Conservation (phyloP, 768 basidiomycete genomes). For the Kwoniella sp. region DNA sequence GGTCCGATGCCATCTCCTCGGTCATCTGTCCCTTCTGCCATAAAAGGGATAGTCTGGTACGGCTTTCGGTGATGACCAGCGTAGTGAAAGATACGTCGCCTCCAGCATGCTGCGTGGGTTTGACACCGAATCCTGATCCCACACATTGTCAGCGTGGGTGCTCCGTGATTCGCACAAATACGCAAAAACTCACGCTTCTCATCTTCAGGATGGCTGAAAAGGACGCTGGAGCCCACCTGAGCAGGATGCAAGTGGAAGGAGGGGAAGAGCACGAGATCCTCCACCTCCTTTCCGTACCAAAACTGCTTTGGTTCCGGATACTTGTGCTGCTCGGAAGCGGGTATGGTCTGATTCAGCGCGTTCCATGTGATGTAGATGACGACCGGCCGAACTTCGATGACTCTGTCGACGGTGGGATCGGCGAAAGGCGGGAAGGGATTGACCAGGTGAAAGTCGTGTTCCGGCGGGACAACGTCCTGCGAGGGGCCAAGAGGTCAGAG, state of each 20-base stretch:
- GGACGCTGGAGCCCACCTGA: slow-evolving; percentile 69
- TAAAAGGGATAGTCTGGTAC: slow-evolving; percentile 65
- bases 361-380: slow-evolving; percentile 80
- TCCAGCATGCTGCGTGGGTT: slow-evolving; percentile 62
- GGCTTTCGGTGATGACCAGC: slow-evolving; percentile 65
- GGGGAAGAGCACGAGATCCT: slow-evolving; percentile 62
- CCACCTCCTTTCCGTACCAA: slow-evolving; percentile 66
- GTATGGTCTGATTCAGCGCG: slow-evolving; percentile 81
- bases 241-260: slow-evolving; percentile 62
- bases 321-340: slow-evolving; percentile 56
- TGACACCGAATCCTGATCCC: slow-evolving; percentile 50
- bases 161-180: too few relatives aligned
- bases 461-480: slow-evolving; percentile 2
- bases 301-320: slow-evolving; percentile 67
- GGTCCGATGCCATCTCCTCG: slow-evolving; percentile 61
- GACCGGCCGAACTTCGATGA: slow-evolving; percentile 68
- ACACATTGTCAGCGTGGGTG: background rate
- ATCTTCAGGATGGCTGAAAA: slow-evolving; percentile 55
- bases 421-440: slow-evolving; percentile 9
- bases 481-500: background rate
- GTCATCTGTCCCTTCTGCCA: slow-evolving; percentile 75
- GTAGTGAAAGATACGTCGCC: slow-evolving; percentile 55
- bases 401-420: slow-evolving; percentile 35
- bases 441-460: background rate
- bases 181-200: slow-evolving; percentile 11